These are phyloP conservation scores for Wickerhamomyces canadensis DNA, from an alignment of 805 yeast genomes.

Conservation along the genomic window DNA sequence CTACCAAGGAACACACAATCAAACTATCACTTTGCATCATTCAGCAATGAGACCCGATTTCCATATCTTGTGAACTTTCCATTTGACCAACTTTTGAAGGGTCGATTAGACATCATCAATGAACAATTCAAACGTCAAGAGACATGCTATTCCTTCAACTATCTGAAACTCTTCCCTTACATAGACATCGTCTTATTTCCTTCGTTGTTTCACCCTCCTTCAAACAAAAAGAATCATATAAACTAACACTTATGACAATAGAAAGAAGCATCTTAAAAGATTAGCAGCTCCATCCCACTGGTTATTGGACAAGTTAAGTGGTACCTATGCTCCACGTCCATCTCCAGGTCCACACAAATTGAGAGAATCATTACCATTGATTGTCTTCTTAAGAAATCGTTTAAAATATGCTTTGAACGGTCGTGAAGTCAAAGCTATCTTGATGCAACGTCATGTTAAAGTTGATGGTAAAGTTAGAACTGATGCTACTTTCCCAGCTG, in stretches of 20 bases:
- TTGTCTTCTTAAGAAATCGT: constrained; percentile 97
- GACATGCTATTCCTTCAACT: too few species aligned
- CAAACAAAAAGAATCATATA: too few species aligned
- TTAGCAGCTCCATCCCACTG: constrained; percentile 99
- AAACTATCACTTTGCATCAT: too few species aligned
- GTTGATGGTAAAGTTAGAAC: constrained; percentile 99
- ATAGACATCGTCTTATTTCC: too few species aligned
- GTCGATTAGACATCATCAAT: too few species aligned
- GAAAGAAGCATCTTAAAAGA: constrained; percentile 99
- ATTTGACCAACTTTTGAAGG: too few species aligned
- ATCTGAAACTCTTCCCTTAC: too few species aligned
- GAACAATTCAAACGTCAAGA: too few species aligned
- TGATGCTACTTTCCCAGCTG: constrained; percentile 98
- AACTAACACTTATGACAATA: constrained; percentile 28
- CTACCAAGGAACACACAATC: too few species aligned
- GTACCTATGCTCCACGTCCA: constrained; percentile 99
- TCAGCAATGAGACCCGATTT: too few species aligned
- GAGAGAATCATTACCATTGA: constrained; percentile 96
- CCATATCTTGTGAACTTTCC: too few species aligned
- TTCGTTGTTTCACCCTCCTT: too few species aligned
- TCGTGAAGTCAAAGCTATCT: constrained; percentile 96
- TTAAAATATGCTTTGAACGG: constrained; percentile 98
- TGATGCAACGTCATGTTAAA: constrained; percentile 97
- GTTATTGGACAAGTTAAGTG: constrained; percentile 99
- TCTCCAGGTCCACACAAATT: constrained; percentile 99